Evolutionary conservation across 1,284 basidiomycete genomes (phyloP).

Genomic region (Moniliella sp.): DNA sequence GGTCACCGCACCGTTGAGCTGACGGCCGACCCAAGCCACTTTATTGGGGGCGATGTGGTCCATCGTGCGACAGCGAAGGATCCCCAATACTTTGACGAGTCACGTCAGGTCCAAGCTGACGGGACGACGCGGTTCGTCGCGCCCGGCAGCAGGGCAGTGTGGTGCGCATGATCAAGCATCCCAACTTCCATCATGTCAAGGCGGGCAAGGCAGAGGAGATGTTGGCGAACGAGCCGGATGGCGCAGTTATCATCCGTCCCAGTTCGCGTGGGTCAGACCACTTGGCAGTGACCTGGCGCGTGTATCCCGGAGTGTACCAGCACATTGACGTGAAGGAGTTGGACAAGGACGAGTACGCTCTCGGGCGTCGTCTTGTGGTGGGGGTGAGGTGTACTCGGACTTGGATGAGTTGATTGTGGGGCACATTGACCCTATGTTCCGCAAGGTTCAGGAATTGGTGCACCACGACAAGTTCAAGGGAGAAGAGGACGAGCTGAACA

Average conservation of each 20-base stretch:
- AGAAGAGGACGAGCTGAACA: constrained; percentile 57
- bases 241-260: constrained; percentile 55
- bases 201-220: constrained; percentile 69
- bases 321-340: constrained; percentile 78
- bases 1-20: constrained; percentile 39
- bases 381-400: constrained; percentile 70
- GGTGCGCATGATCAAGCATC: constrained; percentile 72
- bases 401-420: constrained; percentile 92
- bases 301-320: constrained; percentile 77
- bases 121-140: constrained; percentile 50
- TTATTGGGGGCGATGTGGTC: constrained; percentile 42
- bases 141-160: constrained; percentile 42
- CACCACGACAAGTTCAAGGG: constrained; percentile 86
- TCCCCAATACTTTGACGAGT: constrained; percentile 47
- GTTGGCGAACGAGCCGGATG: constrained; percentile 69
- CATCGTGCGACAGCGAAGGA: constrained; percentile 47
- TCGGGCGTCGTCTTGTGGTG: constrained; percentile 53
- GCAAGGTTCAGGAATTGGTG: constrained; percentile 83
- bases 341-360: constrained; percentile 45
- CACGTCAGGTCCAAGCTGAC: constrained; percentile 46
- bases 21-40: constrained; percentile 37
- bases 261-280: constrained; percentile 84
- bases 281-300: constrained; percentile 96
- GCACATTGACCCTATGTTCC: constrained; percentile 79
- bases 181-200: constrained; percentile 92